Base-by-base conservation (phyloP, 1,284 basidiomycete species). In the Ustilago hordei region DNA sequence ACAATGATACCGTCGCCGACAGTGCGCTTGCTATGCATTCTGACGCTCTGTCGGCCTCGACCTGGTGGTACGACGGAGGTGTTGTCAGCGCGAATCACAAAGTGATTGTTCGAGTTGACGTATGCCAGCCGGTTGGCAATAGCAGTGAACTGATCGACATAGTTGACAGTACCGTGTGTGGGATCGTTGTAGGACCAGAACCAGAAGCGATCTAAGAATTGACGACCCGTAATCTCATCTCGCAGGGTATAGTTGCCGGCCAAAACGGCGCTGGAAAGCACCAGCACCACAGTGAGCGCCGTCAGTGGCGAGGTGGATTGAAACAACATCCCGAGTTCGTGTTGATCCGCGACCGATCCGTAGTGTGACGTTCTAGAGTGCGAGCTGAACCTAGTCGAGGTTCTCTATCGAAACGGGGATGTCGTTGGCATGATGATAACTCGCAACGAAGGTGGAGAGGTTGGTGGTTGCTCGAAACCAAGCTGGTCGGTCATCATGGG, bases 171-270 rank as follows among this genome's bases (percentile, higher is more conserved):
- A 9, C 81, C 80, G 13, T 69, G 35, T 2, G 77, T 81, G 0
- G 81, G 81, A 23, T 83, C 81, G 4, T 17, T 11, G 55, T 72
- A 67, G 19, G 60, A 57, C 73, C 75, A 83, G 48, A 74, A 83
- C 61, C 60, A 69, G 64, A 79, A 81, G 9, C 70, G 56, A 19
- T 75, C 59, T 15, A 76, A 57, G 43, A 83, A 81, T 47, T 77
- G 52, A 2, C 55, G 35, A 6, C 81, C 81, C 1, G 63, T 54
- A n/a, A 71, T 73, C 45, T 81, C 80, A 17, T 75, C 71, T 7
- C 62, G 65, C 1, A 81, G 69, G 8, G 72, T 72, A 47, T 64
- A 81, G 60, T 79, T 79, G 31, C 68, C 61, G 0, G 67, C 70
- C 1, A 61, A 28, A 1, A 55, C 58, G 12, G 60, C 39, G 34